A percentile compares a stretch with the other conserved stretches of the same genome.
Evolutionary conservation across 2,329 filamentous ascomycete genomes (phyloP).

Genomic region (Calonectria multiphialidica): DNA sequence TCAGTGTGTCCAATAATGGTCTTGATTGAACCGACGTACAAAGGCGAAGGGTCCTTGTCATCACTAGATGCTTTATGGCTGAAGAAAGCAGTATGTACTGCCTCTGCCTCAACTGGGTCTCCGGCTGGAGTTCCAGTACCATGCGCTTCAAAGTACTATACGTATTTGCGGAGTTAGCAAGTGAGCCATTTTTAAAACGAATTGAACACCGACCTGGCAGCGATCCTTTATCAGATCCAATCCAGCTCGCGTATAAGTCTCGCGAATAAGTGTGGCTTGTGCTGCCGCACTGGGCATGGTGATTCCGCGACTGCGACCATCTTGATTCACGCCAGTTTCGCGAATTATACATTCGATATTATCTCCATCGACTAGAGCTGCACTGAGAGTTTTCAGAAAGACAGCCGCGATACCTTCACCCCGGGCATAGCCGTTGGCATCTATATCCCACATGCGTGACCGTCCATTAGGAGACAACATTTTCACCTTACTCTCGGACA

Average conservation of each 20-base stretch:
- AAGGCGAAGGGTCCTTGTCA: neutral
- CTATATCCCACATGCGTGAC: conserved; percentile 9
- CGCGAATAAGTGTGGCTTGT: conserved; percentile 44
- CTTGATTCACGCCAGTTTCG: conserved; percentile 6
- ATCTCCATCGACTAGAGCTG: neutral
- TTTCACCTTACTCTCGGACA: conserved; percentile 2
- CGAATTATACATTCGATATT: conserved; percentile 12
- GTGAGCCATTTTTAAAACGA: neutral
- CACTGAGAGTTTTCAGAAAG: conserved; percentile 2
- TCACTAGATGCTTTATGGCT: conserved; percentile 42
- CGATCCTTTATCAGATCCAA: conserved; percentile 51
- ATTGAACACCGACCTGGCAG: conserved; percentile 42
- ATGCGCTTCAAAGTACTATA: conserved; percentile 36
- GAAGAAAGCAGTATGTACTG: neutral
- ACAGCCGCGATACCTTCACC: neutral
- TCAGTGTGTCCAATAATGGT: conserved; percentile 44
- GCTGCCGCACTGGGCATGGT: conserved; percentile 60
- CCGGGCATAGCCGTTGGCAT: conserved; percentile 1
- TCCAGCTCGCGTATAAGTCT: neutral
- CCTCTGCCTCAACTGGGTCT: neutral
- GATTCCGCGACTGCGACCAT: conserved; percentile 50
- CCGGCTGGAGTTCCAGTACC: conserved; percentile 1
- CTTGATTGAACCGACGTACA: conserved; percentile 45
- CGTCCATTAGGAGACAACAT: neutral
- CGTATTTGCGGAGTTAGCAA: conserved; percentile 46